Evolutionary conservation across 768 basidiomycete species (phyloP).

Genomic region (Paxillus ammoniavirescens): DNA sequence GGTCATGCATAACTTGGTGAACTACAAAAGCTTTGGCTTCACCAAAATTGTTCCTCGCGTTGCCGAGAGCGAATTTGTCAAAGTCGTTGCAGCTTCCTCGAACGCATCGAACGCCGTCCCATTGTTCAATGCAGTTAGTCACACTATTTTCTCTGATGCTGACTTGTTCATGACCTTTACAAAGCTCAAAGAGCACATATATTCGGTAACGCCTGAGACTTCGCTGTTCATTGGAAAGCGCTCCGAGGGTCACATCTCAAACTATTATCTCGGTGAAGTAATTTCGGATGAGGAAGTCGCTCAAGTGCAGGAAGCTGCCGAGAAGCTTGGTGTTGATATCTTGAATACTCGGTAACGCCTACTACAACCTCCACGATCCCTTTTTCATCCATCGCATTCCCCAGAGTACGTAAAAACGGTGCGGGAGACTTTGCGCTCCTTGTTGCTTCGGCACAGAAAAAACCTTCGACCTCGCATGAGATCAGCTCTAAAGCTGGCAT

Average conservation of each 20-base stretch:
- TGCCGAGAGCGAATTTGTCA: conserved; percentile 56
- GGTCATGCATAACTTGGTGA: conserved; percentile 48
- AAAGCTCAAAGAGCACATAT: conserved; percentile 75
- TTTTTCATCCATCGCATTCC: not conserved
- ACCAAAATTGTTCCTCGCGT: conserved; percentile 84
- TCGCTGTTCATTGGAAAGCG: conserved; percentile 80
- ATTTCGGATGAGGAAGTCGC: conserved; percentile 79
- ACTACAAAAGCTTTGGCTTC: conserved; percentile 81
- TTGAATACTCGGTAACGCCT: conserved; percentile 71
- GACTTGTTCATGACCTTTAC: conserved; percentile 2
- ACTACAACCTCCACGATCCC: not conserved
- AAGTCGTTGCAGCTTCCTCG: conserved; percentile 58
- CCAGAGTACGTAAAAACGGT: conserved; percentile 70
- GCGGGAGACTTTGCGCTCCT: conserved; percentile 63
- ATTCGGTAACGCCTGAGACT: conserved; percentile 60
- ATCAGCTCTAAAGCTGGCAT: conserved; percentile 41
- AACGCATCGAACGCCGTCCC: conserved; percentile 53
- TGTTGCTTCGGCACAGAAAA: conserved; percentile 63
- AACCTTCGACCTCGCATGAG: conserved; percentile 41
- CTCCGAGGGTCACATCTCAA: conserved; percentile 71
- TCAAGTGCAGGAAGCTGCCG: conserved; percentile 70
- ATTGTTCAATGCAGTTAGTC: conserved; percentile 62
- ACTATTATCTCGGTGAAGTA: conserved; percentile 79
- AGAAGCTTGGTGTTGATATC: conserved; percentile 71
- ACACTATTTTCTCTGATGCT: not conserved